A percentile compares a stretch with the other conserved stretches of the same genome.
Conservation (phyloP, 78 protist species). For the Dictyostelium intermedium region DNA sequence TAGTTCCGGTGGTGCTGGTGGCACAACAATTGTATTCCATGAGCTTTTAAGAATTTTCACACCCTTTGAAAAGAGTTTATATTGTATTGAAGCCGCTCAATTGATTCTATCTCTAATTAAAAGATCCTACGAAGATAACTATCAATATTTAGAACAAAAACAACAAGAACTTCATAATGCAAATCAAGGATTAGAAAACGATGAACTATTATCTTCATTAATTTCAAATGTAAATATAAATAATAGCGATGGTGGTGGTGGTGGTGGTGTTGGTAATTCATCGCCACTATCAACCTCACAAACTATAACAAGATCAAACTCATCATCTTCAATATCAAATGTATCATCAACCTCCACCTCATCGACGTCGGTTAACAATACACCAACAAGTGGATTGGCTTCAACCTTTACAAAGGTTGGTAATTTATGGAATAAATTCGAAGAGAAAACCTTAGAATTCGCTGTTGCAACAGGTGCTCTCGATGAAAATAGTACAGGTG, state of each 20-base stretch:
- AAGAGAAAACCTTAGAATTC: slow-evolving; percentile 55
- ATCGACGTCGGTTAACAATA: neutral
- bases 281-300: slow-evolving; percentile 4
- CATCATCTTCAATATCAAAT: neutral
- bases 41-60: slow-evolving; percentile 37
- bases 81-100: slow-evolving; percentile 68
- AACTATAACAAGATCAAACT: neutral
- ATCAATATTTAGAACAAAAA: neutral
- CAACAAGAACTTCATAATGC: neutral
- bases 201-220: neutral
- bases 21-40: slow-evolving; percentile 26
- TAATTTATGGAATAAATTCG: slow-evolving; percentile 41
- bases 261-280: neutral
- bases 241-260: neutral
- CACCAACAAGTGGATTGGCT: neutral
- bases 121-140: slow-evolving; percentile 59
- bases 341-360: neutral
- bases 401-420: slow-evolving; percentile 10
- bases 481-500: slow-evolving; percentile 3
- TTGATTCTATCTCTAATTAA: slow-evolving; percentile 31
- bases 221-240: neutral
- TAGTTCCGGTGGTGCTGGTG: neutral
- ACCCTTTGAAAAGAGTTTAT: slow-evolving; percentile 30
- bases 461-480: slow-evolving; percentile 22
- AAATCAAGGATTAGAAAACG: neutral